Percentiles rank a stretch among this genome's conserved stretches.
Evolutionary conservation across 352 stramenopile species (phyloP).

Genomic region (Phytophthora cactorum): DNA sequence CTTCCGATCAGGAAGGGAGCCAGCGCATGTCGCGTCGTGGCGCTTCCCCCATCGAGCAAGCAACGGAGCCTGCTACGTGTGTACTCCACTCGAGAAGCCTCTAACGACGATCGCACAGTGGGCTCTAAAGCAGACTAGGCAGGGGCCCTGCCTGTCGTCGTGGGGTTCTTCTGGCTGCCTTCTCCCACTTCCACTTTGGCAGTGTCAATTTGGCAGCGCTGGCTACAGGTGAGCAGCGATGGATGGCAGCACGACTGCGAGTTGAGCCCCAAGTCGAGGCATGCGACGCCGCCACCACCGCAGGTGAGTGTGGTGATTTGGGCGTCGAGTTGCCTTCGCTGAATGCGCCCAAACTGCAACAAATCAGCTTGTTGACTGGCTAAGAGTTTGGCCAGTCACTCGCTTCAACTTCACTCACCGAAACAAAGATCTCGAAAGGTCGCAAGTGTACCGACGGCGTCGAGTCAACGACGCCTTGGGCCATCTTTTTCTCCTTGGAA

Average conservation of each 20-base stretch:
- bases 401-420: conserved; percentile 3
- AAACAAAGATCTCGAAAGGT: not conserved
- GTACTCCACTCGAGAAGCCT: not conserved
- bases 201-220: no score
- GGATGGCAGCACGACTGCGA: not conserved
- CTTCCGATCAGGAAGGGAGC: not conserved
- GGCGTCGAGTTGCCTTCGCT: not conserved
- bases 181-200: not conserved
- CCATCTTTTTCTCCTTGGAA: no score
- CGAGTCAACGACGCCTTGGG: no score
- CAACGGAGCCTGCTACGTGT: not conserved
- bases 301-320: not conserved
- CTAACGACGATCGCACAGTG: conserved; percentile 10
- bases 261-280: not conserved
- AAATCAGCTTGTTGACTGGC: conserved; percentile 5
- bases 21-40: conserved; percentile 6
- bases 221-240: not conserved
- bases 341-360: conserved; percentile 1
- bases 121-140: conserved; percentile 3
- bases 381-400: conserved; percentile 3
- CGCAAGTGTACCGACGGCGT: no score
- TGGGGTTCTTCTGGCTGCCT: not conserved
- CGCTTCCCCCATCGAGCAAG: not conserved
- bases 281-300: not conserved
- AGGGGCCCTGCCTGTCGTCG: not conserved